A percentile compares a stretch with the other conserved stretches of the same genome.
Conservation (phyloP, 495 filamentous ascomycete species). For the Lophiostoma macrostomum region DNA sequence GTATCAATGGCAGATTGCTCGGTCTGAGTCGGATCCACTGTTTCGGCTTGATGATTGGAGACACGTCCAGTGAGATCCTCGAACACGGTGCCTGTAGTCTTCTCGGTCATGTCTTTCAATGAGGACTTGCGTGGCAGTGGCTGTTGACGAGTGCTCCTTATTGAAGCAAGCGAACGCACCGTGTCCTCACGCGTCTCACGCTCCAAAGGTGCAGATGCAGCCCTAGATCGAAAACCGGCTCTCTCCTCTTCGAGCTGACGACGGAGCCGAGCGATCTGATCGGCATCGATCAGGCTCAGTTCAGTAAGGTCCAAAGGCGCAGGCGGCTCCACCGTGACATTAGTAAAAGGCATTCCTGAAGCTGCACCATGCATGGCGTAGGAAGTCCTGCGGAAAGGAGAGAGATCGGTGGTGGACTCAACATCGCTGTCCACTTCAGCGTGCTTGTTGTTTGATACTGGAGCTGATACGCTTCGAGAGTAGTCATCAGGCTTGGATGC, state of each 20-base stretch:
- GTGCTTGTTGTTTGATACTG: conserved; percentile 4
- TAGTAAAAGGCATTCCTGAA: conserved; percentile 2
- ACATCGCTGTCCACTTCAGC: conserved; percentile 24
- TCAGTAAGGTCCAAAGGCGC: conserved; percentile 31
- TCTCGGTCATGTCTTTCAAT: conserved; percentile 35
- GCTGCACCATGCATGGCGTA: conserved; percentile 16
- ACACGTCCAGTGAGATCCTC: conserved; percentile 29
- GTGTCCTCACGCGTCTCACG: conserved; percentile 25
- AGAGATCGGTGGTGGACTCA: conserved; percentile 38
- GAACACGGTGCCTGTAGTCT: conserved; percentile 21
- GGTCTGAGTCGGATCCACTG: conserved; percentile 20
- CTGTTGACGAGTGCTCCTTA: conserved; percentile 15
- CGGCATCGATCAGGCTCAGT: conserved; percentile 33
- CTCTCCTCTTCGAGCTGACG: conserved; percentile 39
- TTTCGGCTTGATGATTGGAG: conserved; percentile 11
- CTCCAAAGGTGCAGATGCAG: conserved; percentile 9
- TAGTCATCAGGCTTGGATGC: conserved; percentile 10
- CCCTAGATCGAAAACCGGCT: conserved; percentile 7
- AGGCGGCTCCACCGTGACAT: conserved; percentile 8
- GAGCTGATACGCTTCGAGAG: conserved; percentile 23
- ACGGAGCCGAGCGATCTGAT: conserved; percentile 36
- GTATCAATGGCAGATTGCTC: conserved; percentile 24
- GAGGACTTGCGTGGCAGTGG: conserved; percentile 37
- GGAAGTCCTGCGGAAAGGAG: conserved; percentile 20
- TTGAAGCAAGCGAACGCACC: conserved; percentile 17